phyloP scores from a whole-genome alignment of 2,329 filamentous ascomycete genomes.

The Pseudocercospora cruenta region DNA sequence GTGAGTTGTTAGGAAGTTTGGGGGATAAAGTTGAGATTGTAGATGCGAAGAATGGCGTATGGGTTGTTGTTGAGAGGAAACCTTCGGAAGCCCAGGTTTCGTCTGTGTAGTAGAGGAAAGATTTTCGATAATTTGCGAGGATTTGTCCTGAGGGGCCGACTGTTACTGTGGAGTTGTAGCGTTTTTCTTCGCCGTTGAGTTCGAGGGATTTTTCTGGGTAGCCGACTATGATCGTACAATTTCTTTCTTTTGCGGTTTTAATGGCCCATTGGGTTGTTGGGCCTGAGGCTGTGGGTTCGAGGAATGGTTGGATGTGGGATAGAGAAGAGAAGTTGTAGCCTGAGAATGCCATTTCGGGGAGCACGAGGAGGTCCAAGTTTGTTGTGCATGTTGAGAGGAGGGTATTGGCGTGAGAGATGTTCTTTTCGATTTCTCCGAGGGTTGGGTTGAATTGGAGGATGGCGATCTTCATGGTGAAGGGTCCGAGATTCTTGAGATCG shows the following conservation, averaged over 20 bases:
- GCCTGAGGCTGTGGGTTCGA: conserved; percentile 69
- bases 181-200: conserved; percentile 21
- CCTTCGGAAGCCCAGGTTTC: conserved; percentile 61
- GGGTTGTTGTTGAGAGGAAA: conserved; percentile 11
- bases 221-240: conserved; percentile 70
- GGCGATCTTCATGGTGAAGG: conserved; percentile 62
- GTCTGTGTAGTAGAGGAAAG: conserved; percentile 69
- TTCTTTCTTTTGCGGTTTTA: conserved; percentile 65
- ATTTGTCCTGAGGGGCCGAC: conserved; percentile 59
- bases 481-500: not conserved
- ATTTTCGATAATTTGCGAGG: conserved; percentile 64
- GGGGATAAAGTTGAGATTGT: not conserved
- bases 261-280: conserved; percentile 73
- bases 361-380: conserved; percentile 69
- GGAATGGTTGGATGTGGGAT: conserved; percentile 67
- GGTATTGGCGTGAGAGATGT: conserved; percentile 68
- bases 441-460: conserved; percentile 74
- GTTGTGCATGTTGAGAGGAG: conserved; percentile 57
- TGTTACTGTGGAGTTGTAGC: conserved; percentile 64
- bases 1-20: conserved; percentile 43
- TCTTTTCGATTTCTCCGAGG: conserved; percentile 71
- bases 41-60: conserved; percentile 43
- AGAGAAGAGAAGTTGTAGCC: conserved; percentile 79
- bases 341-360: conserved; percentile 77
- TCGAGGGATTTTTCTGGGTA: conserved; percentile 65